Base-by-base conservation (phyloP, 1,284 basidiomycete genomes). In the Ceratobasidium theobromae region DNA sequence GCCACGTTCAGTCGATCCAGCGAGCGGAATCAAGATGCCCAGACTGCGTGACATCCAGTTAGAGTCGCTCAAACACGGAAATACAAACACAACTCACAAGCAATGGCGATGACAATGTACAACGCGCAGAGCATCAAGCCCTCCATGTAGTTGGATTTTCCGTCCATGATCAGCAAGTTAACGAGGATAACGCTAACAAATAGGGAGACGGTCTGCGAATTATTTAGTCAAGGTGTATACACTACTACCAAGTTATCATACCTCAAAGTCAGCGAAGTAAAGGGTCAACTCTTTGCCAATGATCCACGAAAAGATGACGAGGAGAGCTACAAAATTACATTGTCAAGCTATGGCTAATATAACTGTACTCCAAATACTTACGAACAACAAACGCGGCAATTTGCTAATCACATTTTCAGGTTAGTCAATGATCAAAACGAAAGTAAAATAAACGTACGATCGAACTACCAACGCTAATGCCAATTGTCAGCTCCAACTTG, bases 121-220 rank as follows among this genome's bases (percentile, higher is more conserved):
- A 88, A 76, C 0, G 84, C 79, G 45, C 88, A 79, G 64, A 84
- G 76, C 87, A 92, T 88, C 28, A 91, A 75, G 41, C 91, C 92
- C 77, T 94, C 91, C 86, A 94, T 89, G 74, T 91, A 93, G 73
- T 94, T 93, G 23, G 86, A 87, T 72, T 88, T 89, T 57, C 90
- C 89, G 71, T 91, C 89, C 76, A 85, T 86, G 68, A 91, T 83
- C 14, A 92, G 79, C 25, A 90, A 83, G 75, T 91, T 91, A 65
- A 91, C 89, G 18, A 95, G 83, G 69, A 95, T 78, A 27, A 94
- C 90, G 6, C 90, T 91, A 23, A 91, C 88, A 73, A 95, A 95
- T 67, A 95, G 81, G 53, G 84, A 79, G 67, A 94, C 85, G 1
- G 93, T 95, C 85, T 93, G 76, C 25, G 75, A 67, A 74, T 73